Percentiles rank a stretch among this genome's conserved stretches.
Evolutionary conservation across 2,329 filamentous ascomycete genomes (phyloP).

Genomic region (Ceratocystis albifundus): DNA sequence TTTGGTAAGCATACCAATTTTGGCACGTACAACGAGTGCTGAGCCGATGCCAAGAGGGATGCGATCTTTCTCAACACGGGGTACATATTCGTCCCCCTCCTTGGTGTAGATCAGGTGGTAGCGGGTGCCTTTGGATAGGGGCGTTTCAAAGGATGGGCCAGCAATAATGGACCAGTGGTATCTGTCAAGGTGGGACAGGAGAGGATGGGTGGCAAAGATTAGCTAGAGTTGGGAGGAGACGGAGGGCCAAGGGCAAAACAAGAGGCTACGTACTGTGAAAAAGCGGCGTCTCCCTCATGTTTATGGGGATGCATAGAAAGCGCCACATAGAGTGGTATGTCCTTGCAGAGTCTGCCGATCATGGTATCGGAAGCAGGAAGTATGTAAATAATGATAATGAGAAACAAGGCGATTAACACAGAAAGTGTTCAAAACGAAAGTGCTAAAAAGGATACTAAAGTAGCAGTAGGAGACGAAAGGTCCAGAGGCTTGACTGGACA

Average conservation of each 20-base stretch:
- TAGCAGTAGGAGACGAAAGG: not conserved
- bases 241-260: not conserved
- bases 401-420: not conserved
- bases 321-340: conserved; percentile 21
- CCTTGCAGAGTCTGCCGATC: conserved; percentile 6
- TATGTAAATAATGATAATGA: not conserved
- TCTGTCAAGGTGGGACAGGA: not conserved
- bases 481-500: not conserved
- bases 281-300: conserved; percentile 15
- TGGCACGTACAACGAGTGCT: conserved; percentile 16
- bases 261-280: conserved; percentile 16
- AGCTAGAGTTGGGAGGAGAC: not conserved
- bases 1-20: conserved; percentile 18
- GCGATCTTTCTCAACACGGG: conserved; percentile 21
- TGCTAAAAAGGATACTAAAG: conserved; percentile 5
- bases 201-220: not conserved
- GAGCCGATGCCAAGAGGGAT: conserved; percentile 21
- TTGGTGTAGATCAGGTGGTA: conserved; percentile 18
- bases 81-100: conserved; percentile 11
- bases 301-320: conserved; percentile 21
- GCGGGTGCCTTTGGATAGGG: conserved; percentile 21
- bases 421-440: not conserved
- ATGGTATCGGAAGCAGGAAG: conserved; percentile 4
- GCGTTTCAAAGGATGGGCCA: conserved; percentile 20
- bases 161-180: conserved; percentile 22